Conservation (phyloP, 106 monocot species). For the Dendrobium nobile region DNA sequence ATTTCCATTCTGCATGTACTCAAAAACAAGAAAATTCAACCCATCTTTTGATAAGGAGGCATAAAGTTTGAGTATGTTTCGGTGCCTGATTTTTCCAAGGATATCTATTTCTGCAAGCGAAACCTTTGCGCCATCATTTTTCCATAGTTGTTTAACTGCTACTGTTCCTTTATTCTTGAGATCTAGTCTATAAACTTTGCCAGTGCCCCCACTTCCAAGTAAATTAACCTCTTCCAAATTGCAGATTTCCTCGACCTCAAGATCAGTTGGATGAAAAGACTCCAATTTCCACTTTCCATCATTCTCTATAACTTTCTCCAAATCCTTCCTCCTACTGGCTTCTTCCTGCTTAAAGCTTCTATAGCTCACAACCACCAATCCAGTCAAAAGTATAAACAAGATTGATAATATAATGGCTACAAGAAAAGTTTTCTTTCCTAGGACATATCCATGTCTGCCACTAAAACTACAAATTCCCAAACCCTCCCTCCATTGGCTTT, state of each 20-base stretch:
- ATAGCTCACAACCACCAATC: constrained; percentile 34
- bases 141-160: constrained; percentile 69
- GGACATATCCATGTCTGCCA: constrained; percentile 10
- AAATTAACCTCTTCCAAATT: constrained; percentile 54
- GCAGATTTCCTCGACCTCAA: constrained; percentile 56
- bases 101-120: constrained; percentile 55
- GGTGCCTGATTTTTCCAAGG: constrained; percentile 62
- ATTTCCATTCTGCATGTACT: constrained; percentile 76
- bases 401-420: constrained; percentile 12
- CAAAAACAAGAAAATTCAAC: constrained; percentile 51
- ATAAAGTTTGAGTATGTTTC: constrained; percentile 73
- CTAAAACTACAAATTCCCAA: constrained; percentile 24
- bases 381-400: constrained; percentile 19
- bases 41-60: constrained; percentile 44
- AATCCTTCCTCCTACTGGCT: constrained; percentile 12
- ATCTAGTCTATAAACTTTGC: constrained; percentile 58
- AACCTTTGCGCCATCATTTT: constrained; percentile 27
- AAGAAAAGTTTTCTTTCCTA: constrained; percentile 12
- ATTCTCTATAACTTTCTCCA: constrained; percentile 18
- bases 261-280: constrained; percentile 47
- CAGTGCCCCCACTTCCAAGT: constrained; percentile 62
- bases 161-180: constrained; percentile 42
- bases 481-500: constrained; percentile 3
- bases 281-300: constrained; percentile 48
- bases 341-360: constrained; percentile 49